Evolutionary conservation across 208 protist species (phyloP).

Genomic region (Wallacemonas sp.): DNA sequence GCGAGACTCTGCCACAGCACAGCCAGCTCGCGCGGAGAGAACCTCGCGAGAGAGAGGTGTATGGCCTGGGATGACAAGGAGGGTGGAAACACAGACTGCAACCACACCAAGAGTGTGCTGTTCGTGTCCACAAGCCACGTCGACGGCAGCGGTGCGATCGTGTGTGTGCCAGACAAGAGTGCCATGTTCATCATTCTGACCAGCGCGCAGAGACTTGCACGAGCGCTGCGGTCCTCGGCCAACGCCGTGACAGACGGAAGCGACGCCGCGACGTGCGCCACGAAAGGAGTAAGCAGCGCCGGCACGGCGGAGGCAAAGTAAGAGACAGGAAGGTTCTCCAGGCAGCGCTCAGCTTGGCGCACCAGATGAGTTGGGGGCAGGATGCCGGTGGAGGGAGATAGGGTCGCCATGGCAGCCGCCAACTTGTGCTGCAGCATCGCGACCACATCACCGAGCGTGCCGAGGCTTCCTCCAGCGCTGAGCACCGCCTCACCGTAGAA

Average conservation of each 20-base stretch:
- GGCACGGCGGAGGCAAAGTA: background rate
- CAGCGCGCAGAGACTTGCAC: no score
- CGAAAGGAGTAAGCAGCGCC: background rate
- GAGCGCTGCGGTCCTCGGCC: no score
- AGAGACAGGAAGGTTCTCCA: background rate
- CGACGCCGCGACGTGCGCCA: background rate
- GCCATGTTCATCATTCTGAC: no score
- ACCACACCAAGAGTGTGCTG: no score
- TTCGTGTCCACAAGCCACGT: no score
- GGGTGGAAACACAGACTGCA: background rate
- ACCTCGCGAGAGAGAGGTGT: background rate
- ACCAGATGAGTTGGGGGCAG: no score
- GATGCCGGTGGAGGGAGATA: no score
- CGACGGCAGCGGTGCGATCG: no score
- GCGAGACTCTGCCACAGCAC: constrained; percentile 7
- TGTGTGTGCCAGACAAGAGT: background rate
- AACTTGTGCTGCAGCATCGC: no score
- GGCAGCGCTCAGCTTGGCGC: background rate
- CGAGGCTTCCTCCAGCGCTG: background rate
- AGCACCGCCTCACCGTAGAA: constrained; percentile 6
- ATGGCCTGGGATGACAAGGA: background rate
- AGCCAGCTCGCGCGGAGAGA: constrained; percentile 2
- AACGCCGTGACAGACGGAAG: no score
- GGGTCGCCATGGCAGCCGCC: no score
- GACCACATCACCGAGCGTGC: no score